Base-by-base conservation (phyloP, 768 basidiomycete genomes). In the Tulasnella sp. region DNA sequence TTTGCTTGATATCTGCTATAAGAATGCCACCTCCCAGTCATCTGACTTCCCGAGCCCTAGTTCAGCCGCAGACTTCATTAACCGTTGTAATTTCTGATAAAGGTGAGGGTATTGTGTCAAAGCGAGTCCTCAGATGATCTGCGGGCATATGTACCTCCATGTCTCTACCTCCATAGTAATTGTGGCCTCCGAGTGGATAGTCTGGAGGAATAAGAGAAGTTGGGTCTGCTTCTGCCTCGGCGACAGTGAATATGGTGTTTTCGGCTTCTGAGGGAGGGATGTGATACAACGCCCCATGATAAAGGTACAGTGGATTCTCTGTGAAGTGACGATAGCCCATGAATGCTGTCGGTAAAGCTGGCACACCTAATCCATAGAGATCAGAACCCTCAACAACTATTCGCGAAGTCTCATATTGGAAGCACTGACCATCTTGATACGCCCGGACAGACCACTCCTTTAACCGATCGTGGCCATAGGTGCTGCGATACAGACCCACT, bases 161-260 rank as follows among this genome's bases (percentile, higher is more conserved):
- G 65, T 82, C 78, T 32, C 80, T 72, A 15, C 74, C 73, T 60
- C 77, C 79, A 68, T 82, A 83, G 67, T 83, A 84, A 63, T 82
- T 82, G 67, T 84, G 81, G 2, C 82, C 82, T 11, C 81, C 81
- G 29, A 73, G 72, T 21, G 80, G 79, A 58, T 58, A 74, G 15
- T 73, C 58, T 21, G 64, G 64, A n/a, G 51, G 34, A 19, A 55
- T n/a, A 13, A 53, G 50, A 17, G 42, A 52, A 26, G 54, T 41
- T 13, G 64, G 55, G 23, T 48, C 41, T 38, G 34, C 15, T 7
- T 38, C 15, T 38, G 5, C 34, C 34, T 38, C 15, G 34, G 34
- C 15, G 21, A 73, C 66, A 23, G 56, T 53, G 68, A 83, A 82
- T 11, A 74, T 61, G 4, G 77, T 70, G 64, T 76, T 71, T 61